Conservation (phyloP, 1,284 basidiomycete species). For the Phellinidium pouzarii region DNA sequence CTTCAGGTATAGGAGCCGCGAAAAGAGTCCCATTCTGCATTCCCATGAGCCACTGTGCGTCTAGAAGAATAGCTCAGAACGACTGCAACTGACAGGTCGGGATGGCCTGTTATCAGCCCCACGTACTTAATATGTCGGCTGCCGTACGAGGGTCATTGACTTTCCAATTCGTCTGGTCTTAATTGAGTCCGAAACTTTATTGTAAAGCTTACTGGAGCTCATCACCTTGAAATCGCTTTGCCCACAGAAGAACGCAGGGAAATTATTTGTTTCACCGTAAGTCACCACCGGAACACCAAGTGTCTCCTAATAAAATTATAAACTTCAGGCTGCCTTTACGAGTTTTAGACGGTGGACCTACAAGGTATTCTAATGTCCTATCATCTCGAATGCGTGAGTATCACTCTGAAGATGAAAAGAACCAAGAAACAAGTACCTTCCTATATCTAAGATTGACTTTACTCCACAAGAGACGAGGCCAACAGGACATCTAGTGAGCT, state of each 20-base stretch:
- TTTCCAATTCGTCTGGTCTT: constrained; percentile 61
- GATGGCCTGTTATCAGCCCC: neutral
- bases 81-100: neutral
- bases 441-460: constrained; percentile 95
- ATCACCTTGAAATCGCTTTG: constrained; percentile 75
- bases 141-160: constrained; percentile 54
- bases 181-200: neutral
- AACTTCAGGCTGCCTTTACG: constrained; percentile 1
- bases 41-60: constrained; percentile 53
- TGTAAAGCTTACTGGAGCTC: constrained; percentile 15
- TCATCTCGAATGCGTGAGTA: constrained; percentile 1
- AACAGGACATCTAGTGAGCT: constrained; percentile 79
- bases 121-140: constrained; percentile 66
- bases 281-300: constrained; percentile 89
- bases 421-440: constrained; percentile 38
- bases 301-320: constrained; percentile 64
- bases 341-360: constrained; percentile 32
- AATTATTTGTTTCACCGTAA: constrained; percentile 70
- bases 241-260: constrained; percentile 93
- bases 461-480: constrained; percentile 91
- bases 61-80: constrained; percentile 29
- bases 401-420: neutral
- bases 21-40: constrained; percentile 75
- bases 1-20: constrained; percentile 84
- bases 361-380: constrained; percentile 91